A percentile compares a stretch with the other conserved stretches of the same genome.
These are phyloP conservation scores for Quercus rubra DNA, from an alignment of 306 rosid species.

Conservation along the genomic window DNA sequence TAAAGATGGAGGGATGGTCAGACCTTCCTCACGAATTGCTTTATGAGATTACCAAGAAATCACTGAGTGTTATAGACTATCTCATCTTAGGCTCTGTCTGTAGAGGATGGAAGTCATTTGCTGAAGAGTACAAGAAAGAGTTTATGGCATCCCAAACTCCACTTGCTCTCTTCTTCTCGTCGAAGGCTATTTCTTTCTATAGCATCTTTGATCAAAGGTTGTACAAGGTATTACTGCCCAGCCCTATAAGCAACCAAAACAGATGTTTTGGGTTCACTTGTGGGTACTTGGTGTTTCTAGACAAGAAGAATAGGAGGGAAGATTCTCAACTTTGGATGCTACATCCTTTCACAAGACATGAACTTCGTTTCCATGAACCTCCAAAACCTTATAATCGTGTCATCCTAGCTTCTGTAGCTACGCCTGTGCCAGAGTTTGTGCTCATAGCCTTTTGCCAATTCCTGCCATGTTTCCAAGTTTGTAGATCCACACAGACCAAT, in stretches of 20 bases:
- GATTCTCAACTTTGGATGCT: not conserved
- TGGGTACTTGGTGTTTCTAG: not conserved
- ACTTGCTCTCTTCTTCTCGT: not conserved
- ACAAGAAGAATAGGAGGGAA: not conserved
- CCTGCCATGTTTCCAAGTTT: not conserved
- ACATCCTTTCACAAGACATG: not conserved
- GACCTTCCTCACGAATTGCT: not conserved
- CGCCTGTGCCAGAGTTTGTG: not conserved
- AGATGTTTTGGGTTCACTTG: not conserved
- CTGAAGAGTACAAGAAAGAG: not conserved
- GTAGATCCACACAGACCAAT: not conserved
- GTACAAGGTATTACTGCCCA: not conserved
- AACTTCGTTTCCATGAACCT: not conserved
- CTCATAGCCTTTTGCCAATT: not conserved
- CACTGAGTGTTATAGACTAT: not conserved
- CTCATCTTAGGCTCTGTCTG: not conserved
- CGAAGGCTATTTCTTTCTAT: not conserved
- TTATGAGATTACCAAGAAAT: not conserved
- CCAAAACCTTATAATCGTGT: not conserved
- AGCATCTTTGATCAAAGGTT: not conserved
- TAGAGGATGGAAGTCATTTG: not conserved
- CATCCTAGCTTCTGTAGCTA: not conserved
- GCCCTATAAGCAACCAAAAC: not conserved
- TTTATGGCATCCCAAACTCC: not conserved
- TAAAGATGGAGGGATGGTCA: not conserved